Evolutionary conservation across 192 early-diverging fungal species (phyloP), one percentile per base, ranked within the genome.

Genomic region (Backusella morwellensis): DNA sequence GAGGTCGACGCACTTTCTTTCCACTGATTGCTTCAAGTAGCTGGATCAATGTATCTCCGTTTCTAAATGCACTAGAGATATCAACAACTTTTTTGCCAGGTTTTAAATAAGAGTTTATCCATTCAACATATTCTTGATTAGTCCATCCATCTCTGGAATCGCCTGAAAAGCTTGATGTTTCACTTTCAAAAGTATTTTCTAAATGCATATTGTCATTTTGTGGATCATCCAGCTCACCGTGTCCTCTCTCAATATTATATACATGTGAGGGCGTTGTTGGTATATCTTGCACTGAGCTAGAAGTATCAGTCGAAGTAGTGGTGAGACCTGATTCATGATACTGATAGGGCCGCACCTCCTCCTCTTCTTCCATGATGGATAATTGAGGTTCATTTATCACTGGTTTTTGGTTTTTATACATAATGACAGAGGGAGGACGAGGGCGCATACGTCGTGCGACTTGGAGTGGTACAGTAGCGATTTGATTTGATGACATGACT

Each of bases 401-500:
- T 21, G 41, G 35, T 11, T 76, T 66, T 66, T 78, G 70, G 3
- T 50, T 59, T 50, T 83, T 83, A 63, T 80, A 80, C 75, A 79
- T 77, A 8, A 84, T 75, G 6, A 81, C 79, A 14, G 84, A 87
- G n/a, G 85, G 86, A n/a, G 88, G 88, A 9, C 88, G 85, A 21
- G 88, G 87, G n/a, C 82, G 79, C 85, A 88, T 77, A 69, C 86
- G 76, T 35, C 84, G 86, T 14, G 90, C 90, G 1, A 86, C 83
- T 52, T 90, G 80, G 7, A 91, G 74, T 2, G 88, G 79, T 11
- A 91, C 82, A 0, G 90, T 91, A 3, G 83, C 78, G 19, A 91
- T 83, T 68, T 90, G 88, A 54, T 85, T 87, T 14, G 90, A 91
- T 2, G 89, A 89, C 50, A 89, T 83, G 11, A 91, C 86, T 17